These are phyloP conservation scores for Candida ponderosae DNA, from an alignment of 805 yeast species.

Conservation along the genomic window DNA sequence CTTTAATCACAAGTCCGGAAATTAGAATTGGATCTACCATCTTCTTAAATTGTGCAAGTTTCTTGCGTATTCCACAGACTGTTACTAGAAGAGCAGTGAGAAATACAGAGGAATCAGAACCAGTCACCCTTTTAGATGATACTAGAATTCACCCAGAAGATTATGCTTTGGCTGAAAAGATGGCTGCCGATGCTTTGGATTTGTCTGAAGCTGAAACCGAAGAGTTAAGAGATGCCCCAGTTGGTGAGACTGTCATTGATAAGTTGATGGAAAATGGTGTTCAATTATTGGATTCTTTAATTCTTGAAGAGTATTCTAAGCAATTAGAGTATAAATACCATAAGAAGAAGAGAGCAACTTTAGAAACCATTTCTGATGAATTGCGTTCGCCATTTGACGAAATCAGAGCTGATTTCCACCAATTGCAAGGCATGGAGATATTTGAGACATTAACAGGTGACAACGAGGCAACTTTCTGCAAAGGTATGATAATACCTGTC, in stretches of 20 bases:
- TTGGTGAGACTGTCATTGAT: constrained; percentile 63
- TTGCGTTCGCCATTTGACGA: constrained; percentile 84
- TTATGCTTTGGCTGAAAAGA: constrained; percentile 89
- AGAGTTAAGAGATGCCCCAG: constrained; percentile 57
- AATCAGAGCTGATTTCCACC: constrained; percentile 64
- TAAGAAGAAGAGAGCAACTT: constrained; percentile 67
- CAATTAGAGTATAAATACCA: constrained; percentile 72
- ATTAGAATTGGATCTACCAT: constrained; percentile 58
- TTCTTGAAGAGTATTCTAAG: constrained; percentile 86
- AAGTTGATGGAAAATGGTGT: constrained; percentile 63
- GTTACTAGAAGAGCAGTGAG: constrained; percentile 30
- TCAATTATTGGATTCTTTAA: constrained; percentile 73
- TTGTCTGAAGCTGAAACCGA: constrained; percentile 89
- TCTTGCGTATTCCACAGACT: constrained; percentile 67
- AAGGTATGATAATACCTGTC: constrained; percentile 71
- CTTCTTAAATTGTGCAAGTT: constrained; percentile 88
- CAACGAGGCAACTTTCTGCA: constrained; percentile 54
- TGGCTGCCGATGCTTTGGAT: constrained; percentile 97
- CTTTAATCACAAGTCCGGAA: constrained; percentile 73
- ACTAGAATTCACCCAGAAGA: constrained; percentile 98
- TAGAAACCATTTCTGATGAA: constrained; percentile 81
- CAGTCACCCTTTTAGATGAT: constrained; percentile 75
- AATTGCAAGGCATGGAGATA: constrained; percentile 59
- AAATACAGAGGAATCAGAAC: constrained; percentile 40
- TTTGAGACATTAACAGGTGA: constrained; percentile 91